Percentiles rank a stretch among this genome's conserved stretches.
Conservation (phyloP, 345 rosid genomes). For the Salix caprea region DNA sequence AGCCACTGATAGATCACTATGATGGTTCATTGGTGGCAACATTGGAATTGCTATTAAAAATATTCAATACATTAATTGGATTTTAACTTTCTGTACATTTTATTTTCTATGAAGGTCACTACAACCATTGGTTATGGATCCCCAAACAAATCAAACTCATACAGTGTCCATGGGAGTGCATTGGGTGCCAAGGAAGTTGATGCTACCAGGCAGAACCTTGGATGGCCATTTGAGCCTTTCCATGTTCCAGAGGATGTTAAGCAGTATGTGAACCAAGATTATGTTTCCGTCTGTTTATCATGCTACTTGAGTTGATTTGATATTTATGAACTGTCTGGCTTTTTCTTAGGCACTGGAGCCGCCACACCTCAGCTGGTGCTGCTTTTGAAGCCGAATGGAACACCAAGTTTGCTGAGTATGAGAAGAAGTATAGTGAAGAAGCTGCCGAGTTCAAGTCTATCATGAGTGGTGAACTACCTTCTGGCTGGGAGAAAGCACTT, state of each 20-base stretch:
- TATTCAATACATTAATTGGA: not conserved
- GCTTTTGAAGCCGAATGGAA: constrained; percentile 86
- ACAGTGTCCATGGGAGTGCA: constrained; percentile 97
- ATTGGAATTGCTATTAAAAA: not conserved
- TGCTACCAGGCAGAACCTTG: constrained; percentile 96
- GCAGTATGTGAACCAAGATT: constrained; percentile 40
- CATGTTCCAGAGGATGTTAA: constrained; percentile 93
- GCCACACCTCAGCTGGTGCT: constrained; percentile 69
- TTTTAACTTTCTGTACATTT: constrained; percentile 4
- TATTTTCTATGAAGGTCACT: constrained; percentile 45
- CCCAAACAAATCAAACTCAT: constrained; percentile 92
- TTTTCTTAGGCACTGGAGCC: constrained; percentile 86
- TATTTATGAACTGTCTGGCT: constrained; percentile 5
- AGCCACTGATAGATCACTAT: not conserved
- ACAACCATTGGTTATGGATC: constrained; percentile 98
- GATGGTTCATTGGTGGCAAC: not conserved
- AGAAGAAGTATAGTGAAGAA: constrained; percentile 81
- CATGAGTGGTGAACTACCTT: constrained; percentile 69
- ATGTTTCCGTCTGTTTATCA: not conserved
- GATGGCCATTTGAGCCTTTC: constrained; percentile 91
- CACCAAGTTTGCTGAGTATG: constrained; percentile 74
- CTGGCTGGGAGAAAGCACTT: constrained; percentile 93
- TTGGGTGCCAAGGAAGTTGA: constrained; percentile 98
- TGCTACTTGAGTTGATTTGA: not conserved
- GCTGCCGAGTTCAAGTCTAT: constrained; percentile 89